Conservation (phyloP, 2,329 filamentous ascomycete genomes). For the Xylariaceae sp. region DNA sequence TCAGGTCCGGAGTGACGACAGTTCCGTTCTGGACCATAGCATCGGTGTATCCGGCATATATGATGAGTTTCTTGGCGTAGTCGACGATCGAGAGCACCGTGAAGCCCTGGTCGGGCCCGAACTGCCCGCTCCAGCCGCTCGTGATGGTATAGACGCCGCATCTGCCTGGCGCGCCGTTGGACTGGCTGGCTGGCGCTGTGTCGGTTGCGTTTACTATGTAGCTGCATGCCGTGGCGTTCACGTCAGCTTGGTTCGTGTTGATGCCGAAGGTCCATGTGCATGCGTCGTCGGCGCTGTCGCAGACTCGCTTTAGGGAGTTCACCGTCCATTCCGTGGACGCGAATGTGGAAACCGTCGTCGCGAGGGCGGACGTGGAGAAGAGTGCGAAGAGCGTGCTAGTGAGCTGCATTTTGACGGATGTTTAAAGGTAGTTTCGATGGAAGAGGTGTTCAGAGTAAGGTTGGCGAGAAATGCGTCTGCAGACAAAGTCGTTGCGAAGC, state of each 20-base stretch:
- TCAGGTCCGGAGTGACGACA: conserved; percentile 46
- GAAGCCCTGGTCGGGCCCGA: conserved; percentile 50
- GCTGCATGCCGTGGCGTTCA: conserved; percentile 35
- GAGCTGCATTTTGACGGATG: conserved; percentile 33
- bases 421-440: not conserved
- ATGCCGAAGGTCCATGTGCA: conserved; percentile 43
- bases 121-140: conserved; percentile 54
- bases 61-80: conserved; percentile 41
- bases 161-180: conserved; percentile 32
- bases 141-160: conserved; percentile 52
- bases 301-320: conserved; percentile 36
- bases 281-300: conserved; percentile 35
- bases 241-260: conserved; percentile 32
- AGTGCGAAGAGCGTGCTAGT: conserved; percentile 24
- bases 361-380: conserved; percentile 21
- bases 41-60: conserved; percentile 53
- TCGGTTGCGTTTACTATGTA: conserved; percentile 35
- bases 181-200: conserved; percentile 33
- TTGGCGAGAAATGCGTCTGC: not conserved
- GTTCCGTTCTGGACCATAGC: conserved; percentile 41
- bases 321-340: conserved; percentile 39
- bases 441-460: not conserved
- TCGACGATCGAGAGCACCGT: conserved; percentile 51
- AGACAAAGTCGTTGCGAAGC: not conserved
- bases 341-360: conserved; percentile 25